Evolutionary conservation across 176 grass and related monocot species (phyloP).

Genomic region (Carex cristatella): DNA sequence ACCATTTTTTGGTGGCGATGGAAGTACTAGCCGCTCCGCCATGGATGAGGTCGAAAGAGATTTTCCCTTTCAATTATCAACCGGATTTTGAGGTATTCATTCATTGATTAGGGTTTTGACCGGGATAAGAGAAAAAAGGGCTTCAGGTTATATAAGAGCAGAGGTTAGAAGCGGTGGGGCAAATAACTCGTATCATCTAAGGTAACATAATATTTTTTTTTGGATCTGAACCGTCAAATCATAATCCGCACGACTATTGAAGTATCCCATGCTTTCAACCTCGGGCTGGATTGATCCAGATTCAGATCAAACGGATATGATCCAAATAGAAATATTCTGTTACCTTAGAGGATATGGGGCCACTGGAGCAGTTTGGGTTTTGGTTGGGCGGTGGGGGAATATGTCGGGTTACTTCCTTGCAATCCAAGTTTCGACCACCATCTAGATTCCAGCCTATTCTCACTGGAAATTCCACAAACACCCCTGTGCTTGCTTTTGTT

Average conservation of each 20-base stretch:
- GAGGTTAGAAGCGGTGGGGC: neutral
- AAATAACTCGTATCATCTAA: no score
- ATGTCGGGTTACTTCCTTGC: conserved; percentile 35
- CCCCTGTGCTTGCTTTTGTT: neutral
- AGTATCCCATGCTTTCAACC: no score
- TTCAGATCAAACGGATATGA: no score
- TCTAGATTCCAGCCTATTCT: neutral
- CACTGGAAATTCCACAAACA: neutral
- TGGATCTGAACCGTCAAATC: no score
- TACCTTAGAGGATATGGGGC: no score
- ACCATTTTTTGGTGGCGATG: neutral
- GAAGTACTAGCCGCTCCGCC: conserved; percentile 29
- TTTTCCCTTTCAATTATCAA: neutral
- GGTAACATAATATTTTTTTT: no score
- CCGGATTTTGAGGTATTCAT: neutral
- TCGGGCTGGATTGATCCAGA: no score
- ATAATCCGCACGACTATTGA: no score
- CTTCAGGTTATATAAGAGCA: conserved; percentile 12
- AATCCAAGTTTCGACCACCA: conserved; percentile 29
- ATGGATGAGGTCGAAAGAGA: neutral
- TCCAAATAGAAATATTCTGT: no score
- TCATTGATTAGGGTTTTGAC: neutral
- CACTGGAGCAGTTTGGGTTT: neutral
- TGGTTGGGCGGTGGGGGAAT: neutral
- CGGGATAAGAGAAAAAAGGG: no score